Base-by-base conservation (phyloP, 2,329 filamentous ascomycete genomes). In the Ascomycota sp. region DNA sequence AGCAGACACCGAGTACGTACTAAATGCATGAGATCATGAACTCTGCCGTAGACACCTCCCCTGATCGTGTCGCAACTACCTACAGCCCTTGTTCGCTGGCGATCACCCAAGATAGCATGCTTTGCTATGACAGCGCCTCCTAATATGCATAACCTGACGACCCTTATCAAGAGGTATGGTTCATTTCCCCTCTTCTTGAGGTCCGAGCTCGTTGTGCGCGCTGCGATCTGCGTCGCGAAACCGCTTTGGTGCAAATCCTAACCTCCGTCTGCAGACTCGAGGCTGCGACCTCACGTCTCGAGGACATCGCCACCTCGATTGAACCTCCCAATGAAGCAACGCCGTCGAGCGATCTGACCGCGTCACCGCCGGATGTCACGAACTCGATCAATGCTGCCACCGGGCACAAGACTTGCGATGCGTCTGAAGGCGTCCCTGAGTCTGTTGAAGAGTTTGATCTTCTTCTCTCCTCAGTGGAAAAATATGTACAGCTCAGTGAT, bases 121-220 rank as follows among this genome's bases (percentile, higher is more conserved):
- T 24, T 11, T 7, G 20, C 8, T 10, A 85, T 85, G 77, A 69
- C 75, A 40, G 72, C 73, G 41, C 59, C 72, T 37, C 79, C 68
- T 56, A 80, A 83, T 46, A 94, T 95, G 82, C 75, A 95, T 57
- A 95, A 93, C 51, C 61, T 98, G 38, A 91, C 83, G 23, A 98
- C 89, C 32, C 70, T 98, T 46, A 94, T 98, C 61, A 98, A 98
- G 69, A 74, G 89, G 89, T 95, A 6, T 13, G 23, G 2, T 26
- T 23, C 11, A 5, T 20, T 12, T 7, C 17, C 5, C 8, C 11
- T n/a, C 40, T 23, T 9, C n/a, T 8, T 15, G 25, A 8, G 4
- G 11, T 15, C 25, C 8, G 25, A 12, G 13, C 25, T 12, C 3
- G 15, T 17, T 17, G 15, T 17, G 15, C 15, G 15, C 15, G 15